Percentiles rank a stretch among this genome's conserved stretches.
Evolutionary conservation across 768 basidiomycete species (phyloP).

Genomic region (Phylloporus sp.): DNA sequence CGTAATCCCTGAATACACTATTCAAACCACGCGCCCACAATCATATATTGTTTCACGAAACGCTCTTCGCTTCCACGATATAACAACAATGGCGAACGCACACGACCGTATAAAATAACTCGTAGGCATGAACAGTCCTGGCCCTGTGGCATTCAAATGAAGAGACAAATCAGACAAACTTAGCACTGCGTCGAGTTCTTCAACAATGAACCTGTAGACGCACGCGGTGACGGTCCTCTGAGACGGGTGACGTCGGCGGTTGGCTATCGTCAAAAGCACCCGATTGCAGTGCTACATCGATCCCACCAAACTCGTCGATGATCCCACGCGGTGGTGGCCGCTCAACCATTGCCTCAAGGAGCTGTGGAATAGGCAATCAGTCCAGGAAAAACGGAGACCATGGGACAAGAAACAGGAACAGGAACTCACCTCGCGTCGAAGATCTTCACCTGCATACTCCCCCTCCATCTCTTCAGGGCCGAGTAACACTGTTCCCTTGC

Average conservation of each 20-base stretch:
- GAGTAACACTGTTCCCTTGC: constrained; percentile 79
- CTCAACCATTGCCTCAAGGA: constrained; percentile 83
- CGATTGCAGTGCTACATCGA: constrained; percentile 30
- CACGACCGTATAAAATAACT: too few relatives aligned
- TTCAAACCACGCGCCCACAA: too few relatives aligned
- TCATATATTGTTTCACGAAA: too few relatives aligned
- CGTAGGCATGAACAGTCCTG: too few relatives aligned
- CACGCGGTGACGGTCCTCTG: constrained; percentile 17
- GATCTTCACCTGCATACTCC: constrained; percentile 84
- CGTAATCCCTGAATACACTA: too few relatives aligned
- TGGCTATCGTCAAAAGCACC: constrained; percentile 15
- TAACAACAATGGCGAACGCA: too few relatives aligned
- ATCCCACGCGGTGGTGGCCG: constrained; percentile 75
- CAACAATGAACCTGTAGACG: too few relatives aligned
- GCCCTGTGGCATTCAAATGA: too few relatives aligned
- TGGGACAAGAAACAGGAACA: neutral
- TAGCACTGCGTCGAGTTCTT: too few relatives aligned
- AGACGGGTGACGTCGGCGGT: constrained; percentile 10
- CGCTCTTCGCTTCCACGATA: too few relatives aligned
- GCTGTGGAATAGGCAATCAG: constrained; percentile 44
- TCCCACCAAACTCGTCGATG: constrained; percentile 54
- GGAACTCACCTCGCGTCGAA: constrained; percentile 68
- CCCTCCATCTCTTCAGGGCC: constrained; percentile 86
- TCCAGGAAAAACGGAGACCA: neutral
- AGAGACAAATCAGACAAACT: too few relatives aligned